Percentiles rank a stretch among this genome's conserved stretches.
Conservation (phyloP, 2,329 filamentous ascomycete genomes). For the Chalara sp. region DNA sequence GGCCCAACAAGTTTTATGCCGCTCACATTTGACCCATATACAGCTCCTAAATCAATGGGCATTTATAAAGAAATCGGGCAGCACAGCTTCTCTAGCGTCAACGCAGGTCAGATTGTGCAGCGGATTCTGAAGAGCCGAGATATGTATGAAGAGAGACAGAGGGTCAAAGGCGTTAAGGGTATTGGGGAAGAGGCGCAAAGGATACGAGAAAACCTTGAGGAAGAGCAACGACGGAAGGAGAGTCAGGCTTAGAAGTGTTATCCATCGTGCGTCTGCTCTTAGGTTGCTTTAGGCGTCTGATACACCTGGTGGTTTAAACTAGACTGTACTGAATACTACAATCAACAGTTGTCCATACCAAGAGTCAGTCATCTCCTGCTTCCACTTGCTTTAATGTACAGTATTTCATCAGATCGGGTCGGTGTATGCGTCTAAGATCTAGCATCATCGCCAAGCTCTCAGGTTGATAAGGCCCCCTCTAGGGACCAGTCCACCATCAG, state of each 20-base stretch:
- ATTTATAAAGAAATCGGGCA: slow-evolving; percentile 74
- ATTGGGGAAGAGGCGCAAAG: slow-evolving; percentile 63
- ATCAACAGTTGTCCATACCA: too few relatives aligned
- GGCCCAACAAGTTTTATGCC: slow-evolving; percentile 77
- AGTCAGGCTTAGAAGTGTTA: slow-evolving; percentile 1
- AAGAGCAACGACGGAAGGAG: slow-evolving; percentile 22
- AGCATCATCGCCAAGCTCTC: too few relatives aligned
- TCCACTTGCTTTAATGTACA: too few relatives aligned
- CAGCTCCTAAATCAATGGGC: slow-evolving; percentile 70
- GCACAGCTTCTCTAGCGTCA: slow-evolving; percentile 81
- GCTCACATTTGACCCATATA: slow-evolving; percentile 71
- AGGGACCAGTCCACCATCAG: too few relatives aligned
- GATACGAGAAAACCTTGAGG: slow-evolving; percentile 55
- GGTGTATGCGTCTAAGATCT: too few relatives aligned
- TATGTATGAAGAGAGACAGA: slow-evolving; percentile 86
- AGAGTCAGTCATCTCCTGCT: too few relatives aligned
- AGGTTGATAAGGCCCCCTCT: too few relatives aligned
- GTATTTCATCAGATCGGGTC: too few relatives aligned
- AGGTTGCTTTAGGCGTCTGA: too few relatives aligned
- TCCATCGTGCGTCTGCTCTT: slow-evolving; percentile 5
- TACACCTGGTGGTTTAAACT: too few relatives aligned
- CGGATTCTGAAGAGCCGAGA: slow-evolving; percentile 82
- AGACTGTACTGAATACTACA: not conserved
- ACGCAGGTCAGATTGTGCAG: slow-evolving; percentile 85
- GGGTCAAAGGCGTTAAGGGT: slow-evolving; percentile 83